Evolutionary conservation across 345 rosid species (phyloP), one percentile per base, ranked within the genome.

Genomic region (Populus euphratica): DNA sequence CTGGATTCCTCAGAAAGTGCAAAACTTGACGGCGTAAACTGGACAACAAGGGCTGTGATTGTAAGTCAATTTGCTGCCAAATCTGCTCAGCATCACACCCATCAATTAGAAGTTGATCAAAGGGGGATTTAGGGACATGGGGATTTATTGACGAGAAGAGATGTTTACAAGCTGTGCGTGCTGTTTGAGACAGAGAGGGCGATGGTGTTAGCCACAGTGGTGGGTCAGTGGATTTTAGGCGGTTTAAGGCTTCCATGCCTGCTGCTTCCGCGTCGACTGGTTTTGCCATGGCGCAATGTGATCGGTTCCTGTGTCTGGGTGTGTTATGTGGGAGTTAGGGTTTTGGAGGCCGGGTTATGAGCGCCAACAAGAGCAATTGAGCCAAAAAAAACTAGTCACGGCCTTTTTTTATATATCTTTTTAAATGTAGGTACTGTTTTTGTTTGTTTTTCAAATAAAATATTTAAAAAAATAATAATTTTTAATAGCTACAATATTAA

Each of bases 51-150:
- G 93, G 92, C 80, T 86, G 91, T 21, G 97, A 86, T 35, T 86
- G 93, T 73, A 93, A 81, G 81, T 96, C 99, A 59, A 92, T 91
- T 73, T 96, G 99, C 89, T 89, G 98, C 98, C 98, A 93, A 82
- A 96, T 91, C 88, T 96, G 99, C 85, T 93, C 98, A 2, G 91
- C 86, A 59, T 96, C 97, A 74, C 89, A 96, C 1, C 98, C 98
- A 16, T 92, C 92, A 17, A 87, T 80, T 62, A 92, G 80, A 14
- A 96, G 89, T 72, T 85, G 74, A 70, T 92, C 95, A 63, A 93
- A 81, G 3, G 95, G 98, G 18, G 89, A 91, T 78, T 91, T 92
- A 13, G 93, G 89, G 62, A 62, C 68, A 78, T 82, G 75, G 17
- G 91, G 86, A 70, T 84, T 90, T 70, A 96, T 80, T 72, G 78